A percentile compares a stretch with the other conserved stretches of the same genome.
These are phyloP conservation scores for Apiospora phragmitis DNA, from an alignment of 2,329 filamentous ascomycete genomes.

Conservation along the genomic window DNA sequence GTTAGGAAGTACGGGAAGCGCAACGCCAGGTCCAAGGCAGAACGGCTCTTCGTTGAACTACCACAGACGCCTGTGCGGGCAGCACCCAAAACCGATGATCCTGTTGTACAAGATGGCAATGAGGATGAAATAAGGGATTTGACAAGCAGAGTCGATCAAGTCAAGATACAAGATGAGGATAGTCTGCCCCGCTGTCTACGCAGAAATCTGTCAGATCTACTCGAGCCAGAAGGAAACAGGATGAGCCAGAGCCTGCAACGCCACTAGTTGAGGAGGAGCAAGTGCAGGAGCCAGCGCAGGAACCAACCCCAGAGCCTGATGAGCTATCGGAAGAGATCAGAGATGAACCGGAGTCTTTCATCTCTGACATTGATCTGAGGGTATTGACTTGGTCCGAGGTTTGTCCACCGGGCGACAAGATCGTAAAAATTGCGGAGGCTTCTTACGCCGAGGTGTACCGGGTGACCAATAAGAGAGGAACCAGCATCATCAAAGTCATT, in stretches of 20 bases:
- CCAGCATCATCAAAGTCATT: constrained; percentile 66
- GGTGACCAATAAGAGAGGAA: constrained; percentile 58
- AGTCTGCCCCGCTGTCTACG: constrained; percentile 13
- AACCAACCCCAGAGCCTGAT: constrained; percentile 13
- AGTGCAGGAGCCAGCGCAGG: constrained; percentile 18
- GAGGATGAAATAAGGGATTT: constrained; percentile 30
- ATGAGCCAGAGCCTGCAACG: neutral
- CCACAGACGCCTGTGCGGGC: constrained; percentile 49
- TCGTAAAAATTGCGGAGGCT: constrained; percentile 66
- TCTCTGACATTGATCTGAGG: constrained; percentile 32
- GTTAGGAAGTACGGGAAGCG: constrained; percentile 54
- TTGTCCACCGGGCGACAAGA: constrained; percentile 51
- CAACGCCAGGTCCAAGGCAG: constrained; percentile 45
- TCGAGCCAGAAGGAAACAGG: constrained; percentile 14
- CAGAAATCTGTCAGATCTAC: constrained; percentile 15
- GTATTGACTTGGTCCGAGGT: constrained; percentile 58
- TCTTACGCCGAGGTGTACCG: constrained; percentile 68
- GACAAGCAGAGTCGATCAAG: constrained; percentile 31
- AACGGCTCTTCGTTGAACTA: constrained; percentile 52
- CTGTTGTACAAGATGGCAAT: constrained; percentile 21
- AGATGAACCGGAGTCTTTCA: constrained; percentile 1
- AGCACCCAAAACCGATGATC: constrained; percentile 12
- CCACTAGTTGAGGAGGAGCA: neutral
- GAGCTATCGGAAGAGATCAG: constrained; percentile 14
- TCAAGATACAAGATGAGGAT: constrained; percentile 28